Conservation (phyloP, 2,329 filamentous ascomycete genomes). For the Neofusicoccum sp. region DNA sequence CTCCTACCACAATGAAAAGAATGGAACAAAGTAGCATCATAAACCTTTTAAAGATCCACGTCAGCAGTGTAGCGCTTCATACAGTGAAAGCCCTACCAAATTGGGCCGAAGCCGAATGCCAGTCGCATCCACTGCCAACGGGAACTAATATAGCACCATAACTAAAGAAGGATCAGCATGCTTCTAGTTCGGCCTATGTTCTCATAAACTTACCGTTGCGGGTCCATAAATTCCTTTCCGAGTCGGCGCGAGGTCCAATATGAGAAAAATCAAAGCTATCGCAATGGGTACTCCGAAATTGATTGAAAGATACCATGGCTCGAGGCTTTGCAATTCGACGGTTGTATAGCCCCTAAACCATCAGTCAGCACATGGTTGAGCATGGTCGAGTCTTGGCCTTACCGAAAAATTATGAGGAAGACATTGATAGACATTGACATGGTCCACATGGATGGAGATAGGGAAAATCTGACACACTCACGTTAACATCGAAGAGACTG, state of each 20-base stretch:
- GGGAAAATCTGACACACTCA: not conserved
- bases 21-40: not conserved
- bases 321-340: not conserved
- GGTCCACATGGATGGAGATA: not conserved
- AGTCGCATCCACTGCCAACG: not conserved
- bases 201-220: not conserved
- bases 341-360: not conserved
- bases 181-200: not conserved
- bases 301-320: not conserved
- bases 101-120: not conserved
- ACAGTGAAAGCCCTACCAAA: not conserved
- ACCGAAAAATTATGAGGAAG: not conserved
- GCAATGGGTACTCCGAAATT: not conserved
- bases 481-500: not conserved
- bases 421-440: not conserved
- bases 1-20: not conserved
- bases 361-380: not conserved
- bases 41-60: not conserved
- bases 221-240: not conserved
- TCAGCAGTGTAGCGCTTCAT: too few relatives aligned
- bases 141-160: not conserved
- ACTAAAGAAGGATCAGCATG: not conserved
- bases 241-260: not conserved
- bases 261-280: not conserved
- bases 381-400: not conserved